Evolutionary conservation across 176 grass and related monocot species (phyloP).

Genomic region (Chloris gayana): DNA sequence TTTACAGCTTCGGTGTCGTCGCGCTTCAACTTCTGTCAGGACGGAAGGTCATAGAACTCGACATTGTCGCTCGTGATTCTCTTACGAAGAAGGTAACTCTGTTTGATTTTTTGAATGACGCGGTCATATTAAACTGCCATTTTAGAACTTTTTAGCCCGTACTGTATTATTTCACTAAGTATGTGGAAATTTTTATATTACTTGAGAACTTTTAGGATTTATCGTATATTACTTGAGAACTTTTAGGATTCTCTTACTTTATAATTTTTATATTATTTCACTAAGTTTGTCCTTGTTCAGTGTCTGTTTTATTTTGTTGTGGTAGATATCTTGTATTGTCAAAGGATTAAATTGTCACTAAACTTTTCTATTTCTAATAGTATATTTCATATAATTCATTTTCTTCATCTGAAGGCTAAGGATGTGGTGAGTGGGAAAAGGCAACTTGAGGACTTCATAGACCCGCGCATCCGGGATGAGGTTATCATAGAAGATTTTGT

Average conservation of each 20-base stretch:
- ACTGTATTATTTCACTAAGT: not conserved
- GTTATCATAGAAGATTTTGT: slow-evolving; percentile 56
- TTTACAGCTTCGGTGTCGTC: slow-evolving; percentile 73
- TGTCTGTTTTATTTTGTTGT: not conserved
- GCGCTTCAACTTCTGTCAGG: slow-evolving; percentile 62
- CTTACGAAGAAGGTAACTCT: slow-evolving; percentile 61
- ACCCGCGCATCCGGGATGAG: slow-evolving; percentile 43
- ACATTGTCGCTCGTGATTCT: slow-evolving; percentile 58
- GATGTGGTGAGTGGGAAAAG: slow-evolving; percentile 58
- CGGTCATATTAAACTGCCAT: not conserved
- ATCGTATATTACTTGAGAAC: not conserved
- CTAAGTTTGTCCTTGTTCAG: not conserved
- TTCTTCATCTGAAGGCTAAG: slow-evolving; percentile 44
- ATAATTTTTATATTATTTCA: not conserved
- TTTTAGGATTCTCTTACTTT: not conserved
- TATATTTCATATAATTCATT: not conserved
- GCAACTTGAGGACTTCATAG: slow-evolving; percentile 57
- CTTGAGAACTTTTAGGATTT: not conserved
- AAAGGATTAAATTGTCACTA: not conserved
- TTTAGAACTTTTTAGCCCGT: not conserved
- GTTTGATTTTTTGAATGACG: not conserved
- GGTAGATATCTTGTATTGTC: not conserved
- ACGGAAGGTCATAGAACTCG: slow-evolving; percentile 71
- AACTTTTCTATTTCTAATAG: not conserved
- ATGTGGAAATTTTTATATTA: not conserved